phyloP scores from a whole-genome alignment of 768 basidiomycete species.

The Scleroderma bovista region DNA sequence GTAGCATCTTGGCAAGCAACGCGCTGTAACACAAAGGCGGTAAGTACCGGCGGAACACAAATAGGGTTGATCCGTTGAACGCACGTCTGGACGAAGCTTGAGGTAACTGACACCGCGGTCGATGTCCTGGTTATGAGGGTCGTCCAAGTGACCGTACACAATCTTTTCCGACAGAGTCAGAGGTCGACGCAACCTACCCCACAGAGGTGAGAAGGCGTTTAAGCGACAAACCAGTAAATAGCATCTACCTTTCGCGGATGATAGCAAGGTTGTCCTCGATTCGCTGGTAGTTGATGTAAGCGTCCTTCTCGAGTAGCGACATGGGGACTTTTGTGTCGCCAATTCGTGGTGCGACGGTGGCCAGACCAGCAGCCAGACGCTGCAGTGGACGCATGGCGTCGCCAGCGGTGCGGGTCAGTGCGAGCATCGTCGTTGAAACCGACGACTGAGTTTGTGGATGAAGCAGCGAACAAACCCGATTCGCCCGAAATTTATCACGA shows the following conservation, averaged over 20 bases:
- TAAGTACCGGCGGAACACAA: constrained; percentile 7
- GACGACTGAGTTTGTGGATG: constrained; percentile 15
- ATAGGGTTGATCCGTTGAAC: constrained; percentile 25
- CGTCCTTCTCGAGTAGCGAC: constrained; percentile 77
- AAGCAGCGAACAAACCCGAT: constrained; percentile 7
- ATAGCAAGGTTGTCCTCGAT: constrained; percentile 96
- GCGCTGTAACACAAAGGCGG: constrained; percentile 40
- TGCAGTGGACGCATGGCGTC: constrained; percentile 47
- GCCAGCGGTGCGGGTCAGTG: constrained; percentile 49
- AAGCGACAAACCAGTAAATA: not conserved
- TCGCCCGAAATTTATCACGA: constrained; percentile 15
- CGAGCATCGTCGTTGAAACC: constrained; percentile 53
- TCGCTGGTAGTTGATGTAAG: constrained; percentile 91
- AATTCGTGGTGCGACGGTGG: constrained; percentile 73
- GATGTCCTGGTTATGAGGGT: constrained; percentile 87
- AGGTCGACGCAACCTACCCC: constrained; percentile 66
- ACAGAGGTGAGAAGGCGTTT: not conserved
- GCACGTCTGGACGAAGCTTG: constrained; percentile 94
- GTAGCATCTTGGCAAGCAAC: constrained; percentile 91
- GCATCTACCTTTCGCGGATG: constrained; percentile 69
- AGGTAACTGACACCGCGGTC: constrained; percentile 91
- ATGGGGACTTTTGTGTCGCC: constrained; percentile 88
- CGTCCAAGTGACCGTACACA: constrained; percentile 96
- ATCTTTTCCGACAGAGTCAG: constrained; percentile 96
- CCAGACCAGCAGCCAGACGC: constrained; percentile 65